Evolutionary conservation across 1,139 yeast genomes (phyloP).

Genomic region (Geotrichum reessii): DNA sequence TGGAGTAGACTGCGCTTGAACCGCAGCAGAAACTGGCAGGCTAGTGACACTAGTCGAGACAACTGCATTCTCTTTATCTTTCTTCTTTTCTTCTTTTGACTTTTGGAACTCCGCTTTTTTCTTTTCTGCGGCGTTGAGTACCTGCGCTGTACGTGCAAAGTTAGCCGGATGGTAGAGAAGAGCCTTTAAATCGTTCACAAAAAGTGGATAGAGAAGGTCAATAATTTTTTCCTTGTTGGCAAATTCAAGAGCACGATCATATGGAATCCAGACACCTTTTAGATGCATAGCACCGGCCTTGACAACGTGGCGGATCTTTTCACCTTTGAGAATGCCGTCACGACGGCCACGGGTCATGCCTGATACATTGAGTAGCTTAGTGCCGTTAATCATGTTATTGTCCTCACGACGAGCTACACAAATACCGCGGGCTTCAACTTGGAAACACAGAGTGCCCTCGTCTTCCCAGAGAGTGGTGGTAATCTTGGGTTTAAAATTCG

Average conservation of each 20-base stretch:
- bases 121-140: conserved; percentile 25
- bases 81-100: conserved; percentile 5
- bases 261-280: conserved; percentile 97
- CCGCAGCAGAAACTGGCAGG: conserved; percentile 31
- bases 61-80: neutral
- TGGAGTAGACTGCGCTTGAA: conserved; percentile 32
- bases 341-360: conserved; percentile 95
- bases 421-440: conserved; percentile 88
- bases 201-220: conserved; percentile 78
- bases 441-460: conserved; percentile 89
- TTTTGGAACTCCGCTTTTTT: conserved; percentile 18
- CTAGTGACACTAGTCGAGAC: too few relatives aligned
- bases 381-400: conserved; percentile 89
- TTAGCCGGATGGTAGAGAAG: conserved; percentile 43
- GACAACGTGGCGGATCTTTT: conserved; percentile 84
- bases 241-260: conserved; percentile 85
- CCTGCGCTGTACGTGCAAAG: conserved; percentile 24
- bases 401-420: conserved; percentile 90
- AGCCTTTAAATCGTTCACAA: conserved; percentile 77
- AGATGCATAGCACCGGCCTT: conserved; percentile 96
- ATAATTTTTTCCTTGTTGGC: conserved; percentile 87
- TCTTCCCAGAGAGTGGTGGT: conserved; percentile 98
- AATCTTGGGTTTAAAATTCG: conserved; percentile 71
- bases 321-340: conserved; percentile 86
- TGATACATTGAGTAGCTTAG: conserved; percentile 84